Base-by-base conservation (phyloP, 2,329 filamentous ascomycete genomes). In the Xylariaceae sp. region DNA sequence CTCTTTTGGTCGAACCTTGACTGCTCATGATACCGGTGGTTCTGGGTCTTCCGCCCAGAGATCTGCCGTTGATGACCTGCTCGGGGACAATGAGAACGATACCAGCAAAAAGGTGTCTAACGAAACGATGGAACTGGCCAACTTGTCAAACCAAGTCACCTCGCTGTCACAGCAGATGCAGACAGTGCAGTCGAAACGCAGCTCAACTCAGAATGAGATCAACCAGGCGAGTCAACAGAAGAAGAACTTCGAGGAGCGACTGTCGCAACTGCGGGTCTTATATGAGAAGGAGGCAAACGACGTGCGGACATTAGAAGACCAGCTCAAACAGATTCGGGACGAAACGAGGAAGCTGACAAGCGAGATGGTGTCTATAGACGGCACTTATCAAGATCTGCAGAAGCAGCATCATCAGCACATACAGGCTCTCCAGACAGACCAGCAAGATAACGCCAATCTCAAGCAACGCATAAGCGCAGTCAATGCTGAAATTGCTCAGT, bases 211-310 rank as follows among this genome's bases (percentile, higher is more conserved):
- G 63, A 84, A 85, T 50, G 88, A 95, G 44, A 69, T 97, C 38
- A 86, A 78, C 47, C 87, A 90, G 57, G 83, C 87, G 24, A 87
- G 77, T 38, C 81, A 83, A 11, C 90, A 97, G 63, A 97, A 96
- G 70, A 85, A 86, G 55, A 91, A 95, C 59, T 91, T 98, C 52
- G 93, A 98, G 68, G 75, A 86, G 51, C 84, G 93, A 17, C 72
- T 98, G 19, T 81, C 87, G 4, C 90, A 96, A 60, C 83, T 96
- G 43, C 83, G 93, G 47, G 71, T 83, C 6, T 78, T 94, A 51
- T 98, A 97, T 59, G 91, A 98, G 63, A 89, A 95, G 59, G 93
- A 98, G 66, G 88, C 89, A 3, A 85, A 89, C 52, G 84, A 89
- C 50, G 88, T 94, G 26, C 89, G 87, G 49, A 77, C 82, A 18